These are phyloP conservation scores for Spizellomyces sp. DNA, from an alignment of 192 early-diverging fungal genomes.

Conservation along the genomic window DNA sequence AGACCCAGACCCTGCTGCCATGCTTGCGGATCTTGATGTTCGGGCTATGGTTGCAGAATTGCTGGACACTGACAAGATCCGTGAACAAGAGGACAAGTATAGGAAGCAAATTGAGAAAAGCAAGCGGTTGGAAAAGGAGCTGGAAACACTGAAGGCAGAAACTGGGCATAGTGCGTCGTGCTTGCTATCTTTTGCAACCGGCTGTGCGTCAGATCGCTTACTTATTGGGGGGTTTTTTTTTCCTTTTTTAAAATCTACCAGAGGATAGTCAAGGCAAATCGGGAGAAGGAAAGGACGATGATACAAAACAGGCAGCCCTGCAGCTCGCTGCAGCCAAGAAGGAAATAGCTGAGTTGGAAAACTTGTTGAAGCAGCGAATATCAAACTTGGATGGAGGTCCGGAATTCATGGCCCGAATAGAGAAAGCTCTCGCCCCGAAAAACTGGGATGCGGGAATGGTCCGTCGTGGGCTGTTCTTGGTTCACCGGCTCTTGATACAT, in stretches of 20 bases:
- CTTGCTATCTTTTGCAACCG: neutral
- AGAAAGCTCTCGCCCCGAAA: neutral
- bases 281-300: neutral
- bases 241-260: neutral
- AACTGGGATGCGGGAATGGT: too few species aligned
- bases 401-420: conserved; percentile 11
- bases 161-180: neutral
- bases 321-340: conserved; percentile 29
- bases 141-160: conserved; percentile 35
- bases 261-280: neutral
- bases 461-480: too few species aligned
- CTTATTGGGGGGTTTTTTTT: too few species aligned
- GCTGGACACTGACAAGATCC: conserved; percentile 36
- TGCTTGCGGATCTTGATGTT: conserved; percentile 43
- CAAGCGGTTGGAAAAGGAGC: conserved; percentile 51
- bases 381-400: conserved; percentile 26
- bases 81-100: conserved; percentile 46
- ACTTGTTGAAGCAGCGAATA: conserved; percentile 29
- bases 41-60: conserved; percentile 39
- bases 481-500: too few species aligned
- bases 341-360: conserved; percentile 35
- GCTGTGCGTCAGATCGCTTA: too few species aligned
- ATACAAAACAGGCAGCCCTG: neutral
- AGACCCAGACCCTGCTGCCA: conserved; percentile 48
- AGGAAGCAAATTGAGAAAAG: conserved; percentile 41